Percentiles rank a stretch among this genome's conserved stretches.
These are phyloP conservation scores for Paxillus rubicundulus DNA, from an alignment of 768 basidiomycete genomes.

Conservation along the genomic window DNA sequence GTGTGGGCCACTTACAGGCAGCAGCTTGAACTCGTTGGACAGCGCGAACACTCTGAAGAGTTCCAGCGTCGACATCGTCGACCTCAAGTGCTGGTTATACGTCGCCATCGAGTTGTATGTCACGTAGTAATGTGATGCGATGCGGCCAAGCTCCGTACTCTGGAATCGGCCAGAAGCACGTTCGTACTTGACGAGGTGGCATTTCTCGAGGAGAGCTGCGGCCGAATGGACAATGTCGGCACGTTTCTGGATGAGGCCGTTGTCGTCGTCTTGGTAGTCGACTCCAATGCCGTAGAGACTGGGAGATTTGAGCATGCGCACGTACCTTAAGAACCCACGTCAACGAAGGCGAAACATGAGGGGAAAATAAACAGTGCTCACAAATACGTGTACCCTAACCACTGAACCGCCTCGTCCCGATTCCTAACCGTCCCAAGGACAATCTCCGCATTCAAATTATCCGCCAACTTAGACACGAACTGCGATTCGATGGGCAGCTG, in stretches of 20 bases:
- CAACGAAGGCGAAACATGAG: conserved; percentile 4
- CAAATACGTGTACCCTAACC: conserved; percentile 95
- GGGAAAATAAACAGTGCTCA: conserved; percentile 39
- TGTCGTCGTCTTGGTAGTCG: conserved; percentile 89
- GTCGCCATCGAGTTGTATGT: conserved; percentile 94
- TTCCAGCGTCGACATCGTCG: conserved; percentile 85
- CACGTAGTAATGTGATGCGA: conserved; percentile 95
- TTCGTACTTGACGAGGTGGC: conserved; percentile 92
- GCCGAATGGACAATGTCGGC: conserved; percentile 93
- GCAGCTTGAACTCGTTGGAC: conserved; percentile 91
- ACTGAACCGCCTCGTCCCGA: conserved; percentile 95
- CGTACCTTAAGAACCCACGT: conserved; percentile 54
- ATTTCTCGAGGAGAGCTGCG: conserved; percentile 90
- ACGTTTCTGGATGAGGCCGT: conserved; percentile 82
- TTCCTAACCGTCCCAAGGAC: conserved; percentile 94
- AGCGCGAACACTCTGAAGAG: conserved; percentile 94
- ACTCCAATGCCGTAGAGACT: conserved; percentile 83
- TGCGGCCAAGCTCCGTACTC: conserved; percentile 88
- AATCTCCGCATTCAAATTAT: conserved; percentile 96
- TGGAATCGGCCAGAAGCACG: conserved; percentile 85
- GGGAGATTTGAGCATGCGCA: conserved; percentile 91
- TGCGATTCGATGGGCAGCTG: conserved; percentile 97
- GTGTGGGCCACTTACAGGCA: conserved; percentile 53
- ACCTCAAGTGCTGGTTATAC: conserved; percentile 90
- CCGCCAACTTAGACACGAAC: conserved; percentile 87